phyloP scores from a whole-genome alignment of 768 basidiomycete genomes.

The Dendrothele bispora region DNA sequence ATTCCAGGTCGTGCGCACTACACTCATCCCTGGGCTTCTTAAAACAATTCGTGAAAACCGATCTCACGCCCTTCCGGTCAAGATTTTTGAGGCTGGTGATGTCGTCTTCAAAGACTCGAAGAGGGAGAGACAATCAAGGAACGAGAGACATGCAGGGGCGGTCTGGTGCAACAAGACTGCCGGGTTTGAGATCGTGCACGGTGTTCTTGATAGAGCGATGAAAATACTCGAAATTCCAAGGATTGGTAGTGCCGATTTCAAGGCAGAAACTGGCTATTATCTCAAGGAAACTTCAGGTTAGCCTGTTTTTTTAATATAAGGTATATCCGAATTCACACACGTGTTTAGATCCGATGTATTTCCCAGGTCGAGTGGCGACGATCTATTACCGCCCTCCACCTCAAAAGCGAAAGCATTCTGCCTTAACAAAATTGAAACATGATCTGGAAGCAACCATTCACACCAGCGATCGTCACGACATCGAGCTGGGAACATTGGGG shows the following conservation, averaged over 20 bases:
- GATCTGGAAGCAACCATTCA: constrained; percentile 45
- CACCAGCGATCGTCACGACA: constrained; percentile 44
- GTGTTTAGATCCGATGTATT: constrained; percentile 81
- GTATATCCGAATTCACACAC: background rate
- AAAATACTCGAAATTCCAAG: constrained; percentile 91
- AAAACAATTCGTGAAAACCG: constrained; percentile 98
- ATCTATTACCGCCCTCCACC: constrained; percentile 79
- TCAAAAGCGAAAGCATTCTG: constrained; percentile 23
- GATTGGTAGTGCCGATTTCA: constrained; percentile 56
- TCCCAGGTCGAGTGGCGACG: constrained; percentile 92
- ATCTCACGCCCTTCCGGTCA: constrained; percentile 88
- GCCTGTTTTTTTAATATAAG: constrained; percentile 21
- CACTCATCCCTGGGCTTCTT: constrained; percentile 91
- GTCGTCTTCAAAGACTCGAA: constrained; percentile 84
- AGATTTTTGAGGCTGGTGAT: constrained; percentile 92
- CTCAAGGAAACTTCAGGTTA: constrained; percentile 82
- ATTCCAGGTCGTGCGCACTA: constrained; percentile 97
- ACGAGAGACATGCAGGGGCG: constrained; percentile 85
- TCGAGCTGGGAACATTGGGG: constrained; percentile 85
- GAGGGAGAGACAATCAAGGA: constrained; percentile 82
- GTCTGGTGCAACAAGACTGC: constrained; percentile 97
- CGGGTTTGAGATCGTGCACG: constrained; percentile 96
- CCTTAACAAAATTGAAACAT: constrained; percentile 36
- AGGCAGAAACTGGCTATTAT: constrained; percentile 81
- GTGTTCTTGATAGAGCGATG: constrained; percentile 93